phyloP scores from a whole-genome alignment of 2,329 filamentous ascomycete species.

The Penicillium corylophilum region DNA sequence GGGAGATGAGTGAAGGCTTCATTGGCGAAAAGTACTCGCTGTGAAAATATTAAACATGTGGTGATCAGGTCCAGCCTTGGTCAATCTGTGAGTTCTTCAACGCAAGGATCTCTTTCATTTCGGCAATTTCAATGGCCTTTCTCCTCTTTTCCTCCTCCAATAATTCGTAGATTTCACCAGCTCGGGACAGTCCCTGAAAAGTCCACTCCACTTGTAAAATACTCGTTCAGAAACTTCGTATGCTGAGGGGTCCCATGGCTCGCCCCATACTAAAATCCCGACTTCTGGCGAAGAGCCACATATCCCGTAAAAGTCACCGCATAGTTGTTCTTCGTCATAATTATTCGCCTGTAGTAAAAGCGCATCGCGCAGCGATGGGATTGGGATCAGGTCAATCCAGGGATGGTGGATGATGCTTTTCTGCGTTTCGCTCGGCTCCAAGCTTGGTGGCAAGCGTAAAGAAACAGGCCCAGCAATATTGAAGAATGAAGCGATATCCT shows the following conservation, averaged over 20 bases:
- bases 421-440: slow-evolving; percentile 16
- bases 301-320: slow-evolving; percentile 19
- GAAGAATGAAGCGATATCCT: slow-evolving; percentile 20
- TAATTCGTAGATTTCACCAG: slow-evolving; percentile 29
- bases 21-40: slow-evolving; percentile 27
- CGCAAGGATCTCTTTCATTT: neutral
- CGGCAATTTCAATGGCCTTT: slow-evolving; percentile 10
- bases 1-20: slow-evolving; percentile 32
- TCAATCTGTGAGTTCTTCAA: slow-evolving; percentile 3
- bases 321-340: slow-evolving; percentile 27
- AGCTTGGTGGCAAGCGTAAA: slow-evolving; percentile 14
- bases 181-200: slow-evolving; percentile 25
- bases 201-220: slow-evolving; percentile 26
- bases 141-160: slow-evolving; percentile 22
- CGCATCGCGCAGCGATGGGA: slow-evolving; percentile 24
- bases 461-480: slow-evolving; percentile 15
- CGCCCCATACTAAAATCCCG: slow-evolving; percentile 30
- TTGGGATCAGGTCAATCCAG: slow-evolving; percentile 32
- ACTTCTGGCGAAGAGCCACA: slow-evolving; percentile 4
- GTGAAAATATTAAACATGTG: neutral
- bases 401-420: slow-evolving; percentile 25
- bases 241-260: slow-evolving; percentile 29
- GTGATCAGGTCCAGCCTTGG: neutral
- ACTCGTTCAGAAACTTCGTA: slow-evolving; percentile 33
- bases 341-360: slow-evolving; percentile 15